A percentile compares a stretch with the other conserved stretches of the same genome.
Conservation (phyloP, 2,329 filamentous ascomycete species). For the Cladosporium sp. region DNA sequence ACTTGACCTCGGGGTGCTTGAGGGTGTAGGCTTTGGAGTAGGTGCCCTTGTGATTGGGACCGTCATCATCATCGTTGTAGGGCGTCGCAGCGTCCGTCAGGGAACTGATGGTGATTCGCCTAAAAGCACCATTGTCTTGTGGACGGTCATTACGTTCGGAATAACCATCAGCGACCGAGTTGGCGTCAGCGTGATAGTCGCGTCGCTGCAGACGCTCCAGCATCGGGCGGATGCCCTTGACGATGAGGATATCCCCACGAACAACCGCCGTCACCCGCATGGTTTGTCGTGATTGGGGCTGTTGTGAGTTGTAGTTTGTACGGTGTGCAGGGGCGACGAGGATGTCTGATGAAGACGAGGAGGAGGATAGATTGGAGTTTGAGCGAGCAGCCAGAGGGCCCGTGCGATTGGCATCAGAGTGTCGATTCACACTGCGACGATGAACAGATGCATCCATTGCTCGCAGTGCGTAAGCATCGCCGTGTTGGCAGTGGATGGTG, state of each 20-base stretch:
- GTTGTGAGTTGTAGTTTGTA: neutral
- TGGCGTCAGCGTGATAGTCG: neutral
- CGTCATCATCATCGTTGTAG: slow-evolving; percentile 23
- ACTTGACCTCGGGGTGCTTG: slow-evolving; percentile 34
- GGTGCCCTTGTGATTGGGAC: slow-evolving; percentile 34
- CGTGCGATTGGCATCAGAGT: slow-evolving; percentile 8
- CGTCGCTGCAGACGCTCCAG: neutral
- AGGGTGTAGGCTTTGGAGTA: slow-evolving; percentile 34
- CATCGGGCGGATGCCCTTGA: slow-evolving; percentile 2
- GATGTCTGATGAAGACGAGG: slow-evolving; percentile 31
- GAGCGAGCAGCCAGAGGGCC: slow-evolving; percentile 1
- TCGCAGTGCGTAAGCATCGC: neutral
- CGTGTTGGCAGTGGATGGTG: neutral
- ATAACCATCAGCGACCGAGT: neutral
- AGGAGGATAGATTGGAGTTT: slow-evolving; percentile 17
- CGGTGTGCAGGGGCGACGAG: slow-evolving; percentile 25
- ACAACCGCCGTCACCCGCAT: slow-evolving; percentile 13
- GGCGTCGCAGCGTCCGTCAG: slow-evolving; percentile 7
- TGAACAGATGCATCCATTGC: slow-evolving; percentile 9
- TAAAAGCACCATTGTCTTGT: neutral
- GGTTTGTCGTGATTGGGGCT: neutral
- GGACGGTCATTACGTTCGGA: neutral
- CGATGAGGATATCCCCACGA: neutral
- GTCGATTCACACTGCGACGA: slow-evolving; percentile 16
- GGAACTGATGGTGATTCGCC: slow-evolving; percentile 1